These are phyloP conservation scores for Musa acuminata DNA, from an alignment of 176 grass and related monocot genomes.

Conservation along the genomic window DNA sequence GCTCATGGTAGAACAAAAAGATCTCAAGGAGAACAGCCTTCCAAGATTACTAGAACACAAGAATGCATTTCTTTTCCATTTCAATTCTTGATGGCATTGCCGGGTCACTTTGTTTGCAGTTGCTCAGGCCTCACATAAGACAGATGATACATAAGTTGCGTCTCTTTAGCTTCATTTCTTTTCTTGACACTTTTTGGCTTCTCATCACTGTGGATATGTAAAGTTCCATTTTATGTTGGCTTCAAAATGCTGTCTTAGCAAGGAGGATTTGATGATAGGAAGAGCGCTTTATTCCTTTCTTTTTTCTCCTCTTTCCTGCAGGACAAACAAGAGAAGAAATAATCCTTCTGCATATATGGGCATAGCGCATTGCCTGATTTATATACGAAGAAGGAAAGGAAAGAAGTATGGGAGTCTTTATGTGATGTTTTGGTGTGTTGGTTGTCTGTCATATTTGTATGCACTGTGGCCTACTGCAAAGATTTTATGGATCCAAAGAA, in stretches of 20 bases:
- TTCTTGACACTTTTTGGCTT: neutral
- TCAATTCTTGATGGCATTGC: neutral
- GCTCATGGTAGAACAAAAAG: conserved; percentile 9
- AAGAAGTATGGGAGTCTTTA: neutral
- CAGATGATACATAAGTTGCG: neutral
- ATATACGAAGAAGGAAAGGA: neutral
- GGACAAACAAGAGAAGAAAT: too few relatives aligned
- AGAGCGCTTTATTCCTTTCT: neutral
- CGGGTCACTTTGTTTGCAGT: neutral
- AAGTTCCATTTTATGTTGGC: conserved; percentile 20
- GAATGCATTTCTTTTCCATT: neutral
- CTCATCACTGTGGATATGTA: conserved; percentile 16
- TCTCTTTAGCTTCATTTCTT: neutral
- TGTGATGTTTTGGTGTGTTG: neutral
- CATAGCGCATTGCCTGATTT: too few relatives aligned
- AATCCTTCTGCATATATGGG: too few relatives aligned
- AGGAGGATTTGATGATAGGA: neutral
- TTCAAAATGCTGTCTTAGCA: conserved; percentile 6
- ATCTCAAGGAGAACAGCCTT: neutral
- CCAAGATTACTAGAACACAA: neutral
- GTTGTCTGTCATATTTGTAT: too few relatives aligned
- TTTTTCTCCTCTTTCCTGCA: neutral
- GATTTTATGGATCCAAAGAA: too few relatives aligned
- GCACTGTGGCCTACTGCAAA: too few relatives aligned
- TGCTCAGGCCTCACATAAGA: neutral